Base-by-base conservation (phyloP, 306 rosid genomes). In the Vachellia collinsii region DNA sequence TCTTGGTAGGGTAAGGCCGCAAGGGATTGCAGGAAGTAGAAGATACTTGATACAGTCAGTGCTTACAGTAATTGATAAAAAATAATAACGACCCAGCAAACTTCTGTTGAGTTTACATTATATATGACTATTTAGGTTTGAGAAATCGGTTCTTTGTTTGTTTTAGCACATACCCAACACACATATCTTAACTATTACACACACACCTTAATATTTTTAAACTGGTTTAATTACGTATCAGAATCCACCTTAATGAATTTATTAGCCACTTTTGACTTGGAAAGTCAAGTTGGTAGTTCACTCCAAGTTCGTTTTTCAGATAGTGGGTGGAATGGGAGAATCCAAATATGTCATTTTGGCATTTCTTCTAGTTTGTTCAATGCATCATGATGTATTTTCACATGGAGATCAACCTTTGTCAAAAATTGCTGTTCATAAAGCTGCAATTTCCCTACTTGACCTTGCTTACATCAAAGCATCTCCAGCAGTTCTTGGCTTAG, bases 351-450 rank as follows among this genome's bases (percentile, higher is more conserved):
- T n/a, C n/a, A n/a, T 70, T 58, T 79, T 92, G 72, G 79, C 84
- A 58, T 43, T 85, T 64, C 66, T 86, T 34, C 70, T 88, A 63
- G 70, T 80, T 74, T 84, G 89, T 85, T 75, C 86, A 44, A 69
- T 77, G 47, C 79, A 87, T 73, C 86, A 81, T 46, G 77, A 70
- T 70, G 92, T 44, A 79, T 72, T 56, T 58, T 85, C 94, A 63
- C 90, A 92, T 86, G 96, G 90, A 70, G 84, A 75, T 25, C 97
- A 94, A 11, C 97, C 96, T 77, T 83, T 92, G 77, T 89, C 92
- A n/a, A 88, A 85, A 78, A 83, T 92, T 62, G 74, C 83, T 41
- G 34, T 94, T 79, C 91, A 89, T 68, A 81, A 86, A 70, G 79
- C 98, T 39, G 81, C 84, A 8, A 16, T 83, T 14, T 88, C 90